These are phyloP conservation scores for Imleria badia DNA, from an alignment of 768 basidiomycete species.

Conservation along the genomic window DNA sequence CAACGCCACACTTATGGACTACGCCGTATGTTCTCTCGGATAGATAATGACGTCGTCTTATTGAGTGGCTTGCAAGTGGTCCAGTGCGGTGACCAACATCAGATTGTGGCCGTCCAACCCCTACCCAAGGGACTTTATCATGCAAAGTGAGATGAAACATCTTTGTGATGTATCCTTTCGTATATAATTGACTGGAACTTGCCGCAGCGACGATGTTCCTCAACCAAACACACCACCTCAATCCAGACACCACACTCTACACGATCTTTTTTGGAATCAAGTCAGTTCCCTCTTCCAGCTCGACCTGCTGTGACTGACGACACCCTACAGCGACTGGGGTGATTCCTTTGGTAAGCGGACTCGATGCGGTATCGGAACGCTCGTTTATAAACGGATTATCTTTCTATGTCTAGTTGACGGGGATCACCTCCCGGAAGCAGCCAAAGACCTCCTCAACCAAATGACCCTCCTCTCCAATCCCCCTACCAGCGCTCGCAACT, in stretches of 20 bases:
- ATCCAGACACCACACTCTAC: conserved; percentile 50
- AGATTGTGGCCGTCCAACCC: conserved; percentile 53
- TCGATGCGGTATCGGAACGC: background rate
- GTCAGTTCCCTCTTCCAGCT: conserved; percentile 27
- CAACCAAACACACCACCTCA: conserved; percentile 41
- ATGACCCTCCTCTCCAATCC: conserved; percentile 46
- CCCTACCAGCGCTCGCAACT: conserved; percentile 50
- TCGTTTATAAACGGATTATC: background rate
- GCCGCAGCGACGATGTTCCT: conserved; percentile 43
- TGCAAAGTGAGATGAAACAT: conserved; percentile 38
- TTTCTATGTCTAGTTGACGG: conserved; percentile 40
- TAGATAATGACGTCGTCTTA: background rate
- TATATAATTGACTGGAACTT: background rate
- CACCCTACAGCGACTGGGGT: conserved; percentile 38
- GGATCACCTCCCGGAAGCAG: conserved; percentile 46
- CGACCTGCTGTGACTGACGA: conserved; percentile 1
- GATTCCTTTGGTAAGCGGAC: conserved; percentile 39
- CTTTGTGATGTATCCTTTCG: background rate
- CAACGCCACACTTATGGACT: conserved; percentile 46
- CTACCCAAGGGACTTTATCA: conserved; percentile 46
- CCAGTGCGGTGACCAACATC: conserved; percentile 47
- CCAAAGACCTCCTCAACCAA: conserved; percentile 42
- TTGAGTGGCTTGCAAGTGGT: conserved; percentile 22
- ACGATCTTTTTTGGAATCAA: conserved; percentile 57
- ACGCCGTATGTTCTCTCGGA: conserved; percentile 39